Percentiles rank a stretch among this genome's conserved stretches.
These are phyloP conservation scores for Leccinum subrobustum DNA, from an alignment of 1,284 basidiomycete genomes.

Conservation along the genomic window DNA sequence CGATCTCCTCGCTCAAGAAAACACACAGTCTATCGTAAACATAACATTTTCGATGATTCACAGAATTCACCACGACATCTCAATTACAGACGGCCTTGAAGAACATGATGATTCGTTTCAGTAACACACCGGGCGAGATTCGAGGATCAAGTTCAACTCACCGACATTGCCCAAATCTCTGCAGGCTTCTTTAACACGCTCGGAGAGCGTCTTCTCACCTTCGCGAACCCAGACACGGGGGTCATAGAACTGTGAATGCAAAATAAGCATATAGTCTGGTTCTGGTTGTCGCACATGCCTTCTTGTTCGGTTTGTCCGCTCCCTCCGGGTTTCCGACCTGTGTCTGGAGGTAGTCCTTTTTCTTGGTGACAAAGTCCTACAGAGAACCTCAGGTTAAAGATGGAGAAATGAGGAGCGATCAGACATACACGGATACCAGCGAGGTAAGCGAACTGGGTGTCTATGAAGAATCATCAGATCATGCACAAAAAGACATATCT, in stretches of 20 bases:
- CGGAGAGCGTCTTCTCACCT: slow-evolving; percentile 92
- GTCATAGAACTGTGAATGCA: slow-evolving; percentile 71
- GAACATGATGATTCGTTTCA: not conserved
- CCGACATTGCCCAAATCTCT: slow-evolving; percentile 82
- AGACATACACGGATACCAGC: slow-evolving; percentile 74
- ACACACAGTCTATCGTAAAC: slow-evolving; percentile 23
- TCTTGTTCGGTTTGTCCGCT: slow-evolving; percentile 96
- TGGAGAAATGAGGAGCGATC: not conserved
- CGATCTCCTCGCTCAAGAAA: slow-evolving; percentile 1
- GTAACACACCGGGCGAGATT: not conserved
- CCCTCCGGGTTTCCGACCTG: slow-evolving; percentile 97
- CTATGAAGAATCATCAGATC: slow-evolving; percentile 33
- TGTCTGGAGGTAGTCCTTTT: slow-evolving; percentile 81
- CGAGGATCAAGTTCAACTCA: slow-evolving; percentile 25
- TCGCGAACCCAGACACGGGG: slow-evolving; percentile 98
- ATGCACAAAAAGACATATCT: not conserved
- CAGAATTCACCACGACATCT: not conserved
- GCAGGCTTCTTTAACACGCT: slow-evolving; percentile 92
- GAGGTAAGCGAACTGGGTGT: slow-evolving; percentile 94
- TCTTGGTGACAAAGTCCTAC: slow-evolving; percentile 80
- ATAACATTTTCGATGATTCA: slow-evolving; percentile 12
- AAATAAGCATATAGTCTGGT: not conserved
- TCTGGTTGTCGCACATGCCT: slow-evolving; percentile 47
- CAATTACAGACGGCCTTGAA: slow-evolving; percentile 29
- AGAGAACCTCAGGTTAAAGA: slow-evolving; percentile 2